Evolutionary conservation across 2,329 filamentous ascomycete species (phyloP), one percentile per base, ranked within the genome.

Genomic region (Acrodontium crateriforme): DNA sequence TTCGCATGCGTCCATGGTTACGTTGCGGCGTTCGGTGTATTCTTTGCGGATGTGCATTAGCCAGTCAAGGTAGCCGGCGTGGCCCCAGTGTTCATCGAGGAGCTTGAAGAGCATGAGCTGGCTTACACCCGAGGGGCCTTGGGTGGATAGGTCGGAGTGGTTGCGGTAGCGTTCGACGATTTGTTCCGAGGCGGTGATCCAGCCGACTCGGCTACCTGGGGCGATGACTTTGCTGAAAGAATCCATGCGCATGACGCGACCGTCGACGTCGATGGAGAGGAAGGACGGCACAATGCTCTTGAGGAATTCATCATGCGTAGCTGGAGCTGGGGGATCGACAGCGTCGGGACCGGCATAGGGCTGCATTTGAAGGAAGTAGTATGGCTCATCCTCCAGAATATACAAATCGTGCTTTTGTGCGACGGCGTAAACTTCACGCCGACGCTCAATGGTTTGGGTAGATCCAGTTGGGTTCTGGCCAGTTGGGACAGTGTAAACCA

Each of bases 221-320:
- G 84, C 83, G 16, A 93, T 69, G 0, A 82, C 89, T 59, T 95
- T 94, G 46, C 81, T 89, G 53, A 94, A 94, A 1, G 85, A 93
- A 53, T 94, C 87, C 3, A 94, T 66, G 27, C 85, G 78, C 35
- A 94, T 67, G 24, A 94, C 87, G 15, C 85, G 76, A 33, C 87
- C 87, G 45, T 93, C 79, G 11, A 69, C 67, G 49, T 94, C 87
- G 30, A 94, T 52, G 34, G 69, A 78, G 16, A 93, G 62, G 53
- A 82, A 93, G 0, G 81, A 89, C 0, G 83, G 84, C 4, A 77
- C 72, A 11, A 92, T 65, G 3, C 69, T 62, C 8, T 67, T 60
- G 33, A 95, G 60, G 53, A 94, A 94, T 8, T 78, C 74, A 3
- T 76, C 69, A 30, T 81, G 69, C 9, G 59, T 70, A 18, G 62